Percentiles rank a stretch among this genome's conserved stretches.
phyloP scores from a whole-genome alignment of 768 basidiomycete genomes.

The Mycena vulgaris region DNA sequence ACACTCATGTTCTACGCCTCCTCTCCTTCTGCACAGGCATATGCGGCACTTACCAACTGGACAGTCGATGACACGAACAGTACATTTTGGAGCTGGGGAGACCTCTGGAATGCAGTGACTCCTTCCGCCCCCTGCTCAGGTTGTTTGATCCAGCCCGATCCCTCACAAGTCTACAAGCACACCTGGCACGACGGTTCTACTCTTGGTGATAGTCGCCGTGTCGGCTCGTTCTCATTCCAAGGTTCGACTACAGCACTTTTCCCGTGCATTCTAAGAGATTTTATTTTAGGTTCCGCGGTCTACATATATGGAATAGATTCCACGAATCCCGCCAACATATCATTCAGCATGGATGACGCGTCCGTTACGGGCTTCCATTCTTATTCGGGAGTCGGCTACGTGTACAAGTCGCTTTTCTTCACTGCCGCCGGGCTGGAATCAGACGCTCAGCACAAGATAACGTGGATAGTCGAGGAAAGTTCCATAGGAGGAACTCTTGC shows the following conservation, averaged over 20 bases:
- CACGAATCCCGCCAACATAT: neutral
- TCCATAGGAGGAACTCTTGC: neutral
- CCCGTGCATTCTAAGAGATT: neutral
- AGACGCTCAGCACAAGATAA: constrained; percentile 3
- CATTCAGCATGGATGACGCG: constrained; percentile 1
- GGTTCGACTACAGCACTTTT: neutral
- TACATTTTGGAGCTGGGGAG: neutral
- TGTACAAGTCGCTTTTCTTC: constrained; percentile 25
- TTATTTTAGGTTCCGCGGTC: neutral
- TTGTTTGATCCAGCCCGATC: neutral
- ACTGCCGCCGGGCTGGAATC: constrained; percentile 7
- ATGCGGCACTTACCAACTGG: constrained; percentile 1
- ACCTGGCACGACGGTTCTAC: constrained; percentile 2
- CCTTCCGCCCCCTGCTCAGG: neutral
- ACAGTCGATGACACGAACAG: constrained; percentile 23
- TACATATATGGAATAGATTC: constrained; percentile 19
- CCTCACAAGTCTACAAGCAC: neutral
- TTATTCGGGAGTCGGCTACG: neutral
- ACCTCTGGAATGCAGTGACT: neutral
- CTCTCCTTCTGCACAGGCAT: too few relatives aligned
- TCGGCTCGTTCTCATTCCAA: neutral
- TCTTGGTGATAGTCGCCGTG: neutral
- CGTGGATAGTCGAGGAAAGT: neutral
- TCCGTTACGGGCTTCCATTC: neutral
- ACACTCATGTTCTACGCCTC: too few relatives aligned